phyloP scores from a whole-genome alignment of 805 yeast genomes.

The Candida glaebosa region DNA sequence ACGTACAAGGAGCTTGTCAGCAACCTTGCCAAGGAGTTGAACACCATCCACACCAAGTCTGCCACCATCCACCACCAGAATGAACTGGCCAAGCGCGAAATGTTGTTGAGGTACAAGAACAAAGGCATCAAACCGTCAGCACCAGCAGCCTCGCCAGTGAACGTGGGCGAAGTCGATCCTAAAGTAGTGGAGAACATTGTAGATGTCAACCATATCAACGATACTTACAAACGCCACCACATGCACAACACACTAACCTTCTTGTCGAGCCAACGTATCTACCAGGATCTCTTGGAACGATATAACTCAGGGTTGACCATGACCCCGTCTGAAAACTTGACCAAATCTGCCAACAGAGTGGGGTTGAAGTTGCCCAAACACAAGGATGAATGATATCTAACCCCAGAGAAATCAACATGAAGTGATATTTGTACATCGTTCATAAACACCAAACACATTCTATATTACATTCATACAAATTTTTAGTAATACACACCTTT shows the following conservation, averaged over 20 bases:
- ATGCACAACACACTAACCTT: conserved; percentile 59
- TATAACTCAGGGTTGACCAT: conserved; percentile 82
- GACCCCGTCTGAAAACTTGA: conserved; percentile 74
- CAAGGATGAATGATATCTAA: conserved; percentile 6
- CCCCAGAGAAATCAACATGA: too few relatives aligned
- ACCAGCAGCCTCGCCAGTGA: conserved; percentile 27
- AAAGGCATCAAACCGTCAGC: conserved; percentile 28
- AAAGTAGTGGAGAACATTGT: conserved; percentile 9
- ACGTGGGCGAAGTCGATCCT: conserved; percentile 28
- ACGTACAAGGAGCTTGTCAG: conserved; percentile 14
- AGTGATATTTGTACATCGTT: too few relatives aligned
- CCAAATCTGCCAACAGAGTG: conserved; percentile 81
- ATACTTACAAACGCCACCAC: conserved; percentile 27
- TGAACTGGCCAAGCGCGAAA: conserved; percentile 41
- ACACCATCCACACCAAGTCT: conserved; percentile 31
- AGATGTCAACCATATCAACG: conserved; percentile 5
- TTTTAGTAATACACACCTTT: too few relatives aligned
- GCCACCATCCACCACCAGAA: conserved; percentile 37
- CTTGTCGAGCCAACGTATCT: conserved; percentile 69
- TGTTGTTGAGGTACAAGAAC: conserved; percentile 47
- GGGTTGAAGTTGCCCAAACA: conserved; percentile 56
- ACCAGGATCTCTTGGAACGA: conserved; percentile 74
- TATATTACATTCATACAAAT: too few relatives aligned
- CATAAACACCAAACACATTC: too few relatives aligned
- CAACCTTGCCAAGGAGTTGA: conserved; percentile 37